A percentile compares a stretch with the other conserved stretches of the same genome.
Conservation (phyloP, 805 yeast genomes). For the Candida succiphila region DNA sequence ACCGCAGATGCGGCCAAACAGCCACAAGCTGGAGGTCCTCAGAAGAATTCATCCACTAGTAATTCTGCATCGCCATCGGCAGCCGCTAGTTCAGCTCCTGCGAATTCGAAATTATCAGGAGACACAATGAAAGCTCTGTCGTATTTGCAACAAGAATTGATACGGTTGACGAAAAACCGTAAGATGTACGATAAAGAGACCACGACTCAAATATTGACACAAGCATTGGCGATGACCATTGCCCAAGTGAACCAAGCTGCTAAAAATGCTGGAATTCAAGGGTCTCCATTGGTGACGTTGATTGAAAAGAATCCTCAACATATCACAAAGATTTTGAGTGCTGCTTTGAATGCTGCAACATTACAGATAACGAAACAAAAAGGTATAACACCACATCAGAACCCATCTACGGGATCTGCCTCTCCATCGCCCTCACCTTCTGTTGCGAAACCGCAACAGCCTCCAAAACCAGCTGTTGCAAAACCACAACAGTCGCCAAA, state of each 20-base stretch:
- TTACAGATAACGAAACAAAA: conserved; percentile 47
- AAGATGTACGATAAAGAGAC: conserved; percentile 71
- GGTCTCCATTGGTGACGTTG: conserved; percentile 67
- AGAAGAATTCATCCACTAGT: background rate
- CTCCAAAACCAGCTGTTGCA: conserved; percentile 13
- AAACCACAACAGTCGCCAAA: conserved; percentile 2
- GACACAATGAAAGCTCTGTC: conserved; percentile 69
- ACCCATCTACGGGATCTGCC: conserved; percentile 3
- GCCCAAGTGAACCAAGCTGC: conserved; percentile 87
- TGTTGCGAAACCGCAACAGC: conserved; percentile 12
- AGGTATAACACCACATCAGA: conserved; percentile 22
- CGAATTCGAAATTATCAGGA: conserved; percentile 30
- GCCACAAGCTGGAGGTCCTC: conserved; percentile 9
- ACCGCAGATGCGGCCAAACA: conserved; percentile 14
- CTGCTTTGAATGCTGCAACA: conserved; percentile 74
- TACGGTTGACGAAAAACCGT: conserved; percentile 68
- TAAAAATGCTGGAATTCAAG: conserved; percentile 70
- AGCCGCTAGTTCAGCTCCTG: conserved; percentile 4
- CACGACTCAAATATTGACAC: conserved; percentile 77
- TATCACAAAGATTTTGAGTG: conserved; percentile 66
- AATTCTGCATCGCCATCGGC: conserved; percentile 5
- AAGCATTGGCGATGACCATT: conserved; percentile 87
- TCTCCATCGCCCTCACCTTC: conserved; percentile 7
- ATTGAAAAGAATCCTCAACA: conserved; percentile 78
- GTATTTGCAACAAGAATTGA: conserved; percentile 78